These are phyloP conservation scores for Pseudocercospora eumusae DNA, from an alignment of 2,329 filamentous ascomycete species.

Conservation along the genomic window DNA sequence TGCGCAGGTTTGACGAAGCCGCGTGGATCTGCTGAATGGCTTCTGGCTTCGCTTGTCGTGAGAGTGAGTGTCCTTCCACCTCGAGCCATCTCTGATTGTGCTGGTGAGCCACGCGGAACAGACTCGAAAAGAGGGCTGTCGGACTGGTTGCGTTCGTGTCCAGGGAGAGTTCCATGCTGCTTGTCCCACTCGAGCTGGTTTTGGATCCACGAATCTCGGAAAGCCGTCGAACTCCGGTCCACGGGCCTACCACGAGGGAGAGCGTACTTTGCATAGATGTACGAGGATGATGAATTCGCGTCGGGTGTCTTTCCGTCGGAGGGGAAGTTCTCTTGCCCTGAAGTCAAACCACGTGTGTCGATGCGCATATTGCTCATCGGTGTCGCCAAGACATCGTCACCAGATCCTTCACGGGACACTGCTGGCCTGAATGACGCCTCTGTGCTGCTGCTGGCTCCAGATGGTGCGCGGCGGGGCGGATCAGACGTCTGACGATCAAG, in stretches of 20 bases:
- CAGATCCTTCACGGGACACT: slow-evolving; percentile 44
- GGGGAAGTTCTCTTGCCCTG: slow-evolving; percentile 3
- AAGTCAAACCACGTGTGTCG: neutral
- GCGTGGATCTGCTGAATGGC: slow-evolving; percentile 38
- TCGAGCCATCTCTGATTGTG: slow-evolving; percentile 22
- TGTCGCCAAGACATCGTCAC: slow-evolving; percentile 32
- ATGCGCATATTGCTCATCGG: slow-evolving; percentile 8
- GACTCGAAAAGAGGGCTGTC: slow-evolving; percentile 19
- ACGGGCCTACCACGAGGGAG: slow-evolving; percentile 80
- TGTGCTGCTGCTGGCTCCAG: slow-evolving; percentile 34
- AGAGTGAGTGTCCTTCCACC: slow-evolving; percentile 22
- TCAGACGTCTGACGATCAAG: slow-evolving; percentile 29
- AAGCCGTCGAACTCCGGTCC: slow-evolving; percentile 66
- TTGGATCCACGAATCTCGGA: slow-evolving; percentile 52
- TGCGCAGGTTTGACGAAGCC: slow-evolving; percentile 11
- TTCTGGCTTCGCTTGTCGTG: slow-evolving; percentile 28
- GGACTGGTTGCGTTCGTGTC: slow-evolving; percentile 28
- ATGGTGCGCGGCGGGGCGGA: slow-evolving; percentile 20
- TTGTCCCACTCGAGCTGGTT: slow-evolving; percentile 64
- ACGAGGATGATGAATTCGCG: slow-evolving; percentile 59
- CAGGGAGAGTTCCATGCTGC: slow-evolving; percentile 16
- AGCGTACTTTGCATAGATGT: slow-evolving; percentile 81
- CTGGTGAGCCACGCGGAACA: slow-evolving; percentile 13
- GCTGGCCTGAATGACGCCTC: slow-evolving; percentile 28
- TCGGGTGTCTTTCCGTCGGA: slow-evolving; percentile 18